Evolutionary conservation across 176 grass and related monocot species (phyloP), one percentile per base, ranked within the genome.

Genomic region (Musa itinerans): DNA sequence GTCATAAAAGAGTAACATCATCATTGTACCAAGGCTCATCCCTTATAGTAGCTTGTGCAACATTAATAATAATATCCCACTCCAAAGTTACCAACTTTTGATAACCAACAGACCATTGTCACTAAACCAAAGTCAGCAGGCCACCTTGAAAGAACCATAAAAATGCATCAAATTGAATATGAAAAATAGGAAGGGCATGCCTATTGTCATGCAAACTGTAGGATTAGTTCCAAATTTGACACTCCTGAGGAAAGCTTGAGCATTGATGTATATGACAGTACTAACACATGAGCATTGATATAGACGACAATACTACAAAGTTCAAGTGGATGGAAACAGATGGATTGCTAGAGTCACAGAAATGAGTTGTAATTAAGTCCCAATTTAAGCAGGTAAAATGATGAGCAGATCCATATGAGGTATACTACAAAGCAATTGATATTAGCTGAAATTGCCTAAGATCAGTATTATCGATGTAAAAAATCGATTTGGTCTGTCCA

Each of bases 11-110:
- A 43, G 34, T 43, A 43, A 5, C 34, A 43, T 43, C 34, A 43
- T 6, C 34, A 43, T 43, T 43, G 4, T 43, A 5, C 34, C 34
- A 43, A 43, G 34, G 34, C 34, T 6, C 34, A 43, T 4, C 34
- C 34, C 70, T 51, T 76, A 68, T 8, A 83, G 86, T 54, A 92
- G 55, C 10, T 80, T 15, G 16, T 78, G 63, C 0, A 11, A 70
- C 11, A 92, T 65, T 0, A 67, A 0, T 66, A 92, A 50, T 21
- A 77, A 79, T 65, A 92, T 73, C 0, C 89, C 88, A 81, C 78
- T 65, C 22, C 54, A 81, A 75, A 76, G 74, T 1, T 74, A 68
- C 34, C 48, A 12, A 59, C 2, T 0, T 16, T 81, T 14, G 86
- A 75, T 68, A 81, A 68, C 68, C 21, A 16, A 29, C 25, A 68